Base-by-base conservation (phyloP, 2,329 filamentous ascomycete species). In the Tolypocladium endophyticum region DNA sequence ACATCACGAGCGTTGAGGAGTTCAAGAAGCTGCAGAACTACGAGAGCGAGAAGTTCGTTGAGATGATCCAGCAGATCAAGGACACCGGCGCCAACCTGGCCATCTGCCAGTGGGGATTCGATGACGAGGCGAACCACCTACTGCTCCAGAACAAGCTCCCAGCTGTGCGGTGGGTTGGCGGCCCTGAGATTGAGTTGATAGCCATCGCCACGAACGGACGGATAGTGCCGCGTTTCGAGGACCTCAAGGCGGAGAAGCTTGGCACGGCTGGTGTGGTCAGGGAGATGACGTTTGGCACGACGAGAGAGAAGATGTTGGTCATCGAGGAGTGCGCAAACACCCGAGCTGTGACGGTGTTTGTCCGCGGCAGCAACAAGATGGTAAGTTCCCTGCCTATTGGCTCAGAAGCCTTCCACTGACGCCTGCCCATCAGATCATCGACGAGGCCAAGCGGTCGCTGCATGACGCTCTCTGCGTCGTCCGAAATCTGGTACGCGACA, bases 271-370 rank as follows among this genome's bases (percentile, higher is more conserved):
- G 94, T 61, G 77, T 96, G 55, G 94, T 99, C 61, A 84, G 92
- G 65, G 92, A 99, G 76, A 92, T 99, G 88, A 89, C 86, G 35
- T 99, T 99, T 70, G 94, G 94, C 69, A 99, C 94, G 1, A 99
- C 94, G 52, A 85, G 94, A 71, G 94, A 99, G 77, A 97, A 99
- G 85, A 99, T 99, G 94, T 81, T 99, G 68, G 90, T 99, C 60
- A 99, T 99, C 68, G 95, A 99, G 78, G 94, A 99, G 77, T 99
- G 94, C 72, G 94, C 95, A 70, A 99, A 99, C 79, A 96, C 91
- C 61, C 83, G 94, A 69, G 94, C 94, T 53, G 95, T 99, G 62
- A 99, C 94, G 3, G 87, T 96, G 59, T 99, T 99, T 74, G 90
- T 99, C 62, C 84, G 94, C 70, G 94, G 94, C 70, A 96, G 92